A percentile compares a stretch with the other conserved stretches of the same genome.
Conservation (phyloP, 495 filamentous ascomycete genomes). For the Tuber magnatum region DNA sequence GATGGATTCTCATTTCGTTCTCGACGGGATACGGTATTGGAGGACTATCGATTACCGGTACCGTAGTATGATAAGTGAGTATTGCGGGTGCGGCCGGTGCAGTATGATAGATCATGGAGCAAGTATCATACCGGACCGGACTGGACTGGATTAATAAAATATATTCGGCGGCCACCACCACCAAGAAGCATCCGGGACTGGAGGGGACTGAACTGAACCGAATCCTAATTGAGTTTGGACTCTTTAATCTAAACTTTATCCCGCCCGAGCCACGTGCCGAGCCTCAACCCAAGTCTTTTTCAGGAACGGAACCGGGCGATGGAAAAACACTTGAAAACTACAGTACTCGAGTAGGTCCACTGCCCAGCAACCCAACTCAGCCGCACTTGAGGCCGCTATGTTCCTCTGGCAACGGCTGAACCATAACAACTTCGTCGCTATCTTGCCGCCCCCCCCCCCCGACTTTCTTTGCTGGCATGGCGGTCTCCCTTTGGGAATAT, state of each 20-base stretch:
- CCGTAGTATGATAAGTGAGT: too few species aligned
- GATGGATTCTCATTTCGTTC: too few species aligned
- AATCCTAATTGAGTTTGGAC: not conserved
- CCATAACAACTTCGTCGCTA: constrained; percentile 29
- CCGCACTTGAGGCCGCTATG: not conserved
- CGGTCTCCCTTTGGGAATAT: not conserved
- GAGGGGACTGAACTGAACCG: not conserved
- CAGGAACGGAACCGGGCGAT: not conserved
- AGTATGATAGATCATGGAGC: too few species aligned
- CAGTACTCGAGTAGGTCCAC: too few species aligned
- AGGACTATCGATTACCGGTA: too few species aligned
- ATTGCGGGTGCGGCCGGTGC: too few species aligned
- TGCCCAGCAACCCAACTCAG: not conserved
- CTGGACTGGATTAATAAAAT: too few species aligned
- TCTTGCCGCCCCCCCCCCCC: constrained; percentile 3
- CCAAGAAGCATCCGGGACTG: too few species aligned
- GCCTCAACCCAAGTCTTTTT: not conserved
- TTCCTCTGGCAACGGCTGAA: constrained; percentile 30
- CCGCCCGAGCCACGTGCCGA: not conserved
- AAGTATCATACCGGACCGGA: too few species aligned
- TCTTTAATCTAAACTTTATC: not conserved
- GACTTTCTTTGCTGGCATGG: not conserved
- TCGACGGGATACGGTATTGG: too few species aligned
- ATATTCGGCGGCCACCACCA: too few species aligned
- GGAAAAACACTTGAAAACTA: too few species aligned